phyloP scores from a whole-genome alignment of 495 filamentous ascomycete species.

The Talaromyces thailandensis region DNA sequence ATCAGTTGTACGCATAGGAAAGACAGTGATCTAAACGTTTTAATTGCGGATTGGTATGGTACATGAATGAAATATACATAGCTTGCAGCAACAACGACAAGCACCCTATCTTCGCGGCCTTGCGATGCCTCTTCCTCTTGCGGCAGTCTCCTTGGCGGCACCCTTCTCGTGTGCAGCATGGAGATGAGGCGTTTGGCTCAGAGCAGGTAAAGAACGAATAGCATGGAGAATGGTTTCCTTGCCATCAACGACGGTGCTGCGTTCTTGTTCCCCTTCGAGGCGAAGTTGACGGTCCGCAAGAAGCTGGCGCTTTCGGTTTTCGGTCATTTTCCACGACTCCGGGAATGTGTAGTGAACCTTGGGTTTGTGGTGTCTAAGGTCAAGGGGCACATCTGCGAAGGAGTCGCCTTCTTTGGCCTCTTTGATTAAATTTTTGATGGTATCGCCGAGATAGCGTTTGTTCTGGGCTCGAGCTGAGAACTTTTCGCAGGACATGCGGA shows the following conservation, averaged over 20 bases:
- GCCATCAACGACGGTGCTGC: constrained; percentile 26
- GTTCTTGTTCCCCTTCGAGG: constrained; percentile 14
- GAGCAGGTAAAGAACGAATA: constrained; percentile 19
- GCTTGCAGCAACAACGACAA: background rate
- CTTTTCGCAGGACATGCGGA: constrained; percentile 87
- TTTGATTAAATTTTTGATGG: constrained; percentile 60
- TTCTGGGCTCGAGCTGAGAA: constrained; percentile 87
- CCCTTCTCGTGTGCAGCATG: constrained; percentile 19
- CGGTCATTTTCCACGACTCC: constrained; percentile 68
- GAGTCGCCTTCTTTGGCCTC: constrained; percentile 77
- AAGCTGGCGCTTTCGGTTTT: constrained; percentile 55
- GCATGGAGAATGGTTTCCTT: constrained; percentile 27
- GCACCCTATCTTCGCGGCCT: background rate
- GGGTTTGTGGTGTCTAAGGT: constrained; percentile 75
- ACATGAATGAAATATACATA: constrained; percentile 5
- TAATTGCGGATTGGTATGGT: constrained; percentile 3
- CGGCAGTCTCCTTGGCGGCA: constrained; percentile 6
- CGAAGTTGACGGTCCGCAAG: constrained; percentile 45
- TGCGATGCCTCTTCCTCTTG: background rate
- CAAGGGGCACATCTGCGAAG: constrained; percentile 83
- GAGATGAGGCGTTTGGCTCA: constrained; percentile 18
- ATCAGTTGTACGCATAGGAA: background rate
- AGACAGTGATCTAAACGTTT: background rate
- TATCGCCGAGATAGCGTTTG: constrained; percentile 82
- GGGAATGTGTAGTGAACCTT: constrained; percentile 67